A percentile compares a stretch with the other conserved stretches of the same genome.
phyloP scores from a whole-genome alignment of 2,329 filamentous ascomycete species.

The Hypomyces rosellus region DNA sequence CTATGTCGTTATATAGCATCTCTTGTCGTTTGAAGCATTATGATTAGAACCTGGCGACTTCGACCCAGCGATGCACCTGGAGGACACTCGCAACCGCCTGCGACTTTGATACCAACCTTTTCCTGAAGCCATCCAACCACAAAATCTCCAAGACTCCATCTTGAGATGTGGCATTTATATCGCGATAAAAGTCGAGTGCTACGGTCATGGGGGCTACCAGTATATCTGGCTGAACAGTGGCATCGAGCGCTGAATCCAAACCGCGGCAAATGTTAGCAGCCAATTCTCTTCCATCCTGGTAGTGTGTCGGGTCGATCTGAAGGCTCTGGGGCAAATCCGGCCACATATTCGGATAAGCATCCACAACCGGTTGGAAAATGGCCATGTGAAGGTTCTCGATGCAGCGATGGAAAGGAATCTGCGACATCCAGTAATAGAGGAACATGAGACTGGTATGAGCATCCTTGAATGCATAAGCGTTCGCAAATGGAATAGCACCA shows the following conservation, averaged over 20 bases:
- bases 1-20: background rate
- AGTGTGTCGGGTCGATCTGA: conserved; percentile 36
- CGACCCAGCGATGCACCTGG: conserved; percentile 34
- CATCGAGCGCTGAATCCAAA: conserved; percentile 40
- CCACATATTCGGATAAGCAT: conserved; percentile 34
- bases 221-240: conserved; percentile 41
- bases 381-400: conserved; percentile 39
- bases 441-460: conserved; percentile 39
- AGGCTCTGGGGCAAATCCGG: conserved; percentile 32
- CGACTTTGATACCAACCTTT: conserved; percentile 32
- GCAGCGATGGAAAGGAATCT: conserved; percentile 43
- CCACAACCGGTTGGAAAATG: conserved; percentile 38
- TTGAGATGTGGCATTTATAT: conserved; percentile 31
- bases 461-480: conserved; percentile 40
- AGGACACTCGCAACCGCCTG: conserved; percentile 35
- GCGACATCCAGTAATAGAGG: conserved; percentile 48
- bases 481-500: conserved; percentile 37
- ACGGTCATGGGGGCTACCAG: conserved; percentile 37
- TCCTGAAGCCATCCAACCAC: conserved; percentile 42
- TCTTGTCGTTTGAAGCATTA: background rate
- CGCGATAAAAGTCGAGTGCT: conserved; percentile 36
- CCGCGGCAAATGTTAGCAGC: conserved; percentile 46
- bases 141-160: conserved; percentile 40
- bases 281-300: conserved; percentile 38
- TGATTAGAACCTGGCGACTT: conserved; percentile 24